phyloP scores from a whole-genome alignment of 1,139 yeast genomes.

The Pneumocystis canis region DNA sequence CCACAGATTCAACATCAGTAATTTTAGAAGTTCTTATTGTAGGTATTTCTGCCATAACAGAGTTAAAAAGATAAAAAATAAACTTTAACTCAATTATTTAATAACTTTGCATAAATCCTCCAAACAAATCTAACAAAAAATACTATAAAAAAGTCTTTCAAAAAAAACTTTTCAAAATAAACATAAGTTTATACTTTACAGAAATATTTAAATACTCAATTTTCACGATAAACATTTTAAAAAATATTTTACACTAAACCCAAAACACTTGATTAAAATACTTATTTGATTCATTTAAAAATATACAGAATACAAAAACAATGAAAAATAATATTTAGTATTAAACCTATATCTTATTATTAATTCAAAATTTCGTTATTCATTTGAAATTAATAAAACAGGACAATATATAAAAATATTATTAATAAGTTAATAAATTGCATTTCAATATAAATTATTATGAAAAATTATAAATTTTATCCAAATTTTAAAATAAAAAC shows the following conservation, averaged over 20 bases:
- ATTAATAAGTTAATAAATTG: too few relatives aligned
- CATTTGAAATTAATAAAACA: not conserved
- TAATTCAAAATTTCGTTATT: not conserved
- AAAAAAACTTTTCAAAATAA: too few relatives aligned
- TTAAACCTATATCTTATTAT: not conserved
- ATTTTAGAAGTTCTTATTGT: not conserved
- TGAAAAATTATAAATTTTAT: too few relatives aligned
- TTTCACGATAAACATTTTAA: not conserved
- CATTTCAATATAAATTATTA: too few relatives aligned
- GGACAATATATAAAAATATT: not conserved
- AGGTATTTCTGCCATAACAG: not conserved
- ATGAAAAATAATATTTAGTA: not conserved
- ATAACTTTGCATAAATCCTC: not conserved
- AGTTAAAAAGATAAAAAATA: not conserved
- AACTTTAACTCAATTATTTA: not conserved
- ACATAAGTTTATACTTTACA: too few relatives aligned
- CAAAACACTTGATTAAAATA: not conserved
- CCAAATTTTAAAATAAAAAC: too few relatives aligned
- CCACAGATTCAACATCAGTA: not conserved
- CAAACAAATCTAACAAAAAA: too few relatives aligned
- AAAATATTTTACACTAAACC: not conserved
- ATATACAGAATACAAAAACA: not conserved
- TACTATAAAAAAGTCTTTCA: too few relatives aligned
- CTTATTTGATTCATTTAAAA: not conserved
- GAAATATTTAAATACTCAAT: too few relatives aligned